Conservation (phyloP, 2,329 filamentous ascomycete genomes). For the Cercospora beticola region DNA sequence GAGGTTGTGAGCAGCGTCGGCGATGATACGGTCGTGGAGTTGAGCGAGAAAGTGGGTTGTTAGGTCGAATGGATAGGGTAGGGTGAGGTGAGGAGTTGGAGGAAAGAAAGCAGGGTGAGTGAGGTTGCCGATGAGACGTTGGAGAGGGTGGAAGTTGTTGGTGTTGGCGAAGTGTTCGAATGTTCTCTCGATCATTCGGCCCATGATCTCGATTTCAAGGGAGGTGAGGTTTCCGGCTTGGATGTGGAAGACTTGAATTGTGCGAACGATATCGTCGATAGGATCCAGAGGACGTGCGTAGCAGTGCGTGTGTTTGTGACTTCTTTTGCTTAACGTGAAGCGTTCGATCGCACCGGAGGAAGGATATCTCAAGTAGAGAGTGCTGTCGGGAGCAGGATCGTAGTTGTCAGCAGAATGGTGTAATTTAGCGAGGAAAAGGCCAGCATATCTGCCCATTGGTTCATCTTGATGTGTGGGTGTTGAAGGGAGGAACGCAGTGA, state of each 20-base stretch:
- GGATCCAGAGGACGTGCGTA: slow-evolving; percentile 12
- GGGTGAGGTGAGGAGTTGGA: background rate
- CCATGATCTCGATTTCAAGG: background rate
- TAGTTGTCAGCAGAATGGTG: slow-evolving; percentile 18
- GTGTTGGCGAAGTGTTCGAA: background rate
- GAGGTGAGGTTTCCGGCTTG: background rate
- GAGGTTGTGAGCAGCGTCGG: slow-evolving; percentile 76
- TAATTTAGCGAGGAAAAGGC: background rate
- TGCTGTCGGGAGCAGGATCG: background rate
- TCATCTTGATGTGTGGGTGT: background rate
- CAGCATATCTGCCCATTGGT: background rate
- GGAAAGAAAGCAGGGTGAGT: background rate
- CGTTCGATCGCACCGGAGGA: slow-evolving; percentile 7
- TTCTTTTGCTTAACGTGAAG: slow-evolving; percentile 12
- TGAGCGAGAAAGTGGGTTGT: slow-evolving; percentile 63
- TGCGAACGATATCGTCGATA: slow-evolving; percentile 10
- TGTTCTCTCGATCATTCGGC: background rate
- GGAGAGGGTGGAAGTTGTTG: background rate
- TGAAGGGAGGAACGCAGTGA: too few species aligned
- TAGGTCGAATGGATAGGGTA: slow-evolving; percentile 58
- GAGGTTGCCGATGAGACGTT: background rate
- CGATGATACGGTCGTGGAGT: slow-evolving; percentile 86
- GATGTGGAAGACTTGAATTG: slow-evolving; percentile 10
- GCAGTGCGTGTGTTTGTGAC: slow-evolving; percentile 5
- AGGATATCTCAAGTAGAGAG: slow-evolving; percentile 10